A percentile compares a stretch with the other conserved stretches of the same genome.
Conservation (phyloP, 2,329 filamentous ascomycete genomes). For the Verticillium albo-atrum region DNA sequence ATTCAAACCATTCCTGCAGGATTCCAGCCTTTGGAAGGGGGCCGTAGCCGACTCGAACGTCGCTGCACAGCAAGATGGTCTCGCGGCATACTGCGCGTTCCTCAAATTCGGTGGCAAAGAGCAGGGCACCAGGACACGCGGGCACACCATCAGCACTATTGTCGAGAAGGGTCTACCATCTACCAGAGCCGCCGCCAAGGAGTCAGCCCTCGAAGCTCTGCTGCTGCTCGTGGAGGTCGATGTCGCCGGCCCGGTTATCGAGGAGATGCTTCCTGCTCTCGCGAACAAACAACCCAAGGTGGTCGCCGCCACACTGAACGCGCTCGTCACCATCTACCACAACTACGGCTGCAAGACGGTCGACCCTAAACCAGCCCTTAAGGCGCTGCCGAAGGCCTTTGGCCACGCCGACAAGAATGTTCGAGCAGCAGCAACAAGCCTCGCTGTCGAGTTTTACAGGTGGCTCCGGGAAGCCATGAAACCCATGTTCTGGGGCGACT, state of each 20-base stretch:
- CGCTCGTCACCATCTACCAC: conserved; percentile 80
- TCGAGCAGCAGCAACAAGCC: conserved; percentile 83
- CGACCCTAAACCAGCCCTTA: conserved; percentile 88
- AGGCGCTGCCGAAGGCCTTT: conserved; percentile 83
- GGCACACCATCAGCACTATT: conserved; percentile 69
- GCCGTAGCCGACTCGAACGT: conserved; percentile 94
- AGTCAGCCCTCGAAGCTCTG: conserved; percentile 79
- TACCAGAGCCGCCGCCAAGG: conserved; percentile 82
- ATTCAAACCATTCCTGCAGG: conserved; percentile 83
- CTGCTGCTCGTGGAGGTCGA: conserved; percentile 89
- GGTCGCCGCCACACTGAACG: conserved; percentile 65
- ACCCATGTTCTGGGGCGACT: conserved; percentile 90
- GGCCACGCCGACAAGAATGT: conserved; percentile 98
- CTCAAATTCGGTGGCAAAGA: conserved; percentile 84
- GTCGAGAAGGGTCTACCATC: conserved; percentile 89
- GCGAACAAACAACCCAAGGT: conserved; percentile 90
- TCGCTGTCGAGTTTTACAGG: conserved; percentile 91
- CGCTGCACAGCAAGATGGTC: conserved; percentile 89
- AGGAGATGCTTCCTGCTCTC: conserved; percentile 80
- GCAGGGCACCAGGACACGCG: conserved; percentile 72
- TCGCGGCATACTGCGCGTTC: conserved; percentile 84
- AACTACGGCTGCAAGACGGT: conserved; percentile 93
- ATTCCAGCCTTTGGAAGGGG: conserved; percentile 83
- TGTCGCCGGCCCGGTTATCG: conserved; percentile 76
- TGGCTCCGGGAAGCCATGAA: conserved; percentile 99